Percentiles rank a stretch among this genome's conserved stretches.
Conservation (phyloP, 1,284 basidiomycete species). For the Moesziomyces globuligerus region DNA sequence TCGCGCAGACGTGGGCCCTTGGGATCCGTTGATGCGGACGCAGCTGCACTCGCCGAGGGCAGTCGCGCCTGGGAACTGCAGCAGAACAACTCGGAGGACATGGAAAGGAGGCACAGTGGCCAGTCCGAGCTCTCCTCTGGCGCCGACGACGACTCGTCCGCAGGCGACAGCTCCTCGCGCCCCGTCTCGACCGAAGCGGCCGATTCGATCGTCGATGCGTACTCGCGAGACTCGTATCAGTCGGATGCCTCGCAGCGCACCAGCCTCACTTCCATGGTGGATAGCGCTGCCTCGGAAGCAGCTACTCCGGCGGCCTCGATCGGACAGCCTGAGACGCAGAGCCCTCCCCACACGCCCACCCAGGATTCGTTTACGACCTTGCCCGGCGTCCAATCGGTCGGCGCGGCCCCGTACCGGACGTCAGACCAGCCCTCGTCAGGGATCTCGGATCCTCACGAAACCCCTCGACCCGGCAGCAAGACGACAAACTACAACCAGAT, state of each 20-base stretch:
- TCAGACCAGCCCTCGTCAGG: not conserved
- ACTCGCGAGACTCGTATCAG: constrained; percentile 56
- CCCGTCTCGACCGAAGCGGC: constrained; percentile 53
- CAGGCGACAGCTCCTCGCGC: constrained; percentile 40
- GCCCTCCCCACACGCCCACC: constrained; percentile 52
- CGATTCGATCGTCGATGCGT: constrained; percentile 58
- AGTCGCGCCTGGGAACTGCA: constrained; percentile 43
- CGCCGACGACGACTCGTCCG: constrained; percentile 41
- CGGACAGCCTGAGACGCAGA: constrained; percentile 4
- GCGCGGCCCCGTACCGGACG: not conserved
- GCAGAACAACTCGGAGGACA: constrained; percentile 26
- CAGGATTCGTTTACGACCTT: constrained; percentile 24
- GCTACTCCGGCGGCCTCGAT: constrained; percentile 2
- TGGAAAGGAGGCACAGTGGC: constrained; percentile 51
- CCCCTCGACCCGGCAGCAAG: constrained; percentile 11
- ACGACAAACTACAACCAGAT: constrained; percentile 21
- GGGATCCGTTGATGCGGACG: constrained; percentile 16
- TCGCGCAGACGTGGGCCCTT: constrained; percentile 30
- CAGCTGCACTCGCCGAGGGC: constrained; percentile 21
- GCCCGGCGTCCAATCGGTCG: constrained; percentile 1
- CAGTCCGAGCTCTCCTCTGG: constrained; percentile 48
- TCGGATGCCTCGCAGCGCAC: constrained; percentile 56
- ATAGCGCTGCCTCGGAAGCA: constrained; percentile 24
- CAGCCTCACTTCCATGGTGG: constrained; percentile 50
- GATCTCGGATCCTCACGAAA: constrained; percentile 10